Base-by-base conservation (phyloP, 768 basidiomycete genomes). In the Tylopilus balloui region DNA sequence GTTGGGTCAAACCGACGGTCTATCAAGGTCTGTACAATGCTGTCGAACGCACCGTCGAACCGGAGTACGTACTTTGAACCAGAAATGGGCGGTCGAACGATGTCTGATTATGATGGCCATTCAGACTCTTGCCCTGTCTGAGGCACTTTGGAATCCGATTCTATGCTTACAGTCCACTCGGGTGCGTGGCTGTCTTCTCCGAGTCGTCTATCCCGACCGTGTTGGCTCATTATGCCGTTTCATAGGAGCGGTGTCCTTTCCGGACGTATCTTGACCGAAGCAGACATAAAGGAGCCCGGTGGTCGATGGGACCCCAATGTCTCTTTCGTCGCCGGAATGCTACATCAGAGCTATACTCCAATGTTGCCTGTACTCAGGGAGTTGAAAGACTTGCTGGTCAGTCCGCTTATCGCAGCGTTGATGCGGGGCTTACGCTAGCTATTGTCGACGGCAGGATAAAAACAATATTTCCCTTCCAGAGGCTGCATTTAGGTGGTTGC, bases 11-110 rank as follows among this genome's bases (percentile, higher is more conserved):
- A 58, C 78, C 78, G 0, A 75, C 73, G 0, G 69, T 73, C 12
- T 79, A 78, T 56, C 78, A 80, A 54, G 76, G 74, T 2, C 45
- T 75, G 40, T 78, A 77, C 62, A 77, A 78, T 47, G 68, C 67
- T 6, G 58, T 78, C 19, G 73, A 75, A 45, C 67, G 74, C 32
- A 53, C 11, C 11, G n/a, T 45, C 20, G 53, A 60, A 50, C 1
- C 6, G 14, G 57, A 60, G 50, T 48, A 32, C 37, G 52, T 55
- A 31, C 19, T 17, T 17, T 20, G 12, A 8, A 35, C 4, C 20
- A 15, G 24, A 10, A 3, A 25, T 12, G 12, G n/a, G 2, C 2
- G 9, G 4, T 4, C 14, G 25, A 4, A 23, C 19, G 19, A 29
- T 7, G 21, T 3, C 4, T 21, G 4, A 19, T n/a, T n/a, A n/a